phyloP scores from a whole-genome alignment of 768 basidiomycete genomes.

The Obba rivulosa region DNA sequence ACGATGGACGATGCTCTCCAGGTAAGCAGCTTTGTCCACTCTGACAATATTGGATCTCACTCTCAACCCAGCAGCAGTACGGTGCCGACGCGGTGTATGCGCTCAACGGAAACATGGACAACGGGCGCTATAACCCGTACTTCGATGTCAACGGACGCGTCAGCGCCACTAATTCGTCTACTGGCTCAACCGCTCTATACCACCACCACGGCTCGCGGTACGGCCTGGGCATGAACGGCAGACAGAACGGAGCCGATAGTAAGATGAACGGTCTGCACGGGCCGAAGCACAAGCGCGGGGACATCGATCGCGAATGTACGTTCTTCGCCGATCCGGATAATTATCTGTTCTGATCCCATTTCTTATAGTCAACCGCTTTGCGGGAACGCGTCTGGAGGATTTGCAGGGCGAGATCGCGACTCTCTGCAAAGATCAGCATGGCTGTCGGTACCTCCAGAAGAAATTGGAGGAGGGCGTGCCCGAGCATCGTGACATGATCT shows the following conservation, averaged over 20 bases:
- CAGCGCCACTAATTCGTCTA: slow-evolving; percentile 29
- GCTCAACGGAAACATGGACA: slow-evolving; percentile 44
- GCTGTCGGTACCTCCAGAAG: slow-evolving; percentile 97
- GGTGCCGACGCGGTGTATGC: slow-evolving; percentile 48
- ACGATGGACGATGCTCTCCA: slow-evolving; percentile 50
- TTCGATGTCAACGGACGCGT: slow-evolving; percentile 45
- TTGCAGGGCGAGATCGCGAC: slow-evolving; percentile 90
- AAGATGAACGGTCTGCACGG: slow-evolving; percentile 92
- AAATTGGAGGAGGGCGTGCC: slow-evolving; percentile 94
- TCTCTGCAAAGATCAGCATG: slow-evolving; percentile 98
- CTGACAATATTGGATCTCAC: background rate
- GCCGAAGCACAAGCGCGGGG: slow-evolving; percentile 91
- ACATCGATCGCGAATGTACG: slow-evolving; percentile 83
- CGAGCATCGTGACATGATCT: slow-evolving; percentile 99
- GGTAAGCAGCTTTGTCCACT: slow-evolving; percentile 31
- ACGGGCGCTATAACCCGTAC: slow-evolving; percentile 50
- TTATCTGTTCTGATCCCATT: background rate
- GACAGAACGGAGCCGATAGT: slow-evolving; percentile 50
- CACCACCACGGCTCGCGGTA: slow-evolving; percentile 76
- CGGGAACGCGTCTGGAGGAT: slow-evolving; percentile 93
- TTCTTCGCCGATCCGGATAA: slow-evolving; percentile 8
- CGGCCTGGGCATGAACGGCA: slow-evolving; percentile 56
- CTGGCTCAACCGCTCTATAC: slow-evolving; percentile 72
- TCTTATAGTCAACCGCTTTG: slow-evolving; percentile 84
- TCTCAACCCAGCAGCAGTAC: slow-evolving; percentile 38